phyloP scores from a whole-genome alignment of 192 early-diverging fungal genomes.

The Mortierella claussenii region DNA sequence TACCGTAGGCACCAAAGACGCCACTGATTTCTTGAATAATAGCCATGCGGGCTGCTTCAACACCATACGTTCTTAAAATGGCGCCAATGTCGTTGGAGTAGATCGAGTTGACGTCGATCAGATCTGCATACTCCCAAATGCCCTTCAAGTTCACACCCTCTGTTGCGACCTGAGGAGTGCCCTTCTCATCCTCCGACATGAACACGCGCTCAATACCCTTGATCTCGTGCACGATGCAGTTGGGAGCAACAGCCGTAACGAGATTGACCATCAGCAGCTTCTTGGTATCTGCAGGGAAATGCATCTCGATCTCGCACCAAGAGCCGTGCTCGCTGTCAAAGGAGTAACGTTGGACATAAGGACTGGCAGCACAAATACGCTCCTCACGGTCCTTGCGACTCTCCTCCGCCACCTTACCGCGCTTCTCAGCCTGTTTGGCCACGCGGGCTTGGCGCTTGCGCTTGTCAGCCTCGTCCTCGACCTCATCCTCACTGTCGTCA shows the following conservation, averaged over 20 bases:
- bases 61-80: constrained; percentile 92
- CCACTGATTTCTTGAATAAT: constrained; percentile 92
- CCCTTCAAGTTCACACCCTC: constrained; percentile 93
- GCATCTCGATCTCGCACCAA: constrained; percentile 86
- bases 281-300: constrained; percentile 89
- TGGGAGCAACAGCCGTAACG: constrained; percentile 79
- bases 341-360: constrained; percentile 75
- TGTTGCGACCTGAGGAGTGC: constrained; percentile 69
- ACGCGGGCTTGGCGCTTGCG: constrained; percentile 37
- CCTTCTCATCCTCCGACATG: constrained; percentile 74
- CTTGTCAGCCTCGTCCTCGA: constrained; percentile 51
- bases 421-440: constrained; percentile 32
- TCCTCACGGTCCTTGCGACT: constrained; percentile 57
- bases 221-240: constrained; percentile 87
- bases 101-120: constrained; percentile 88
- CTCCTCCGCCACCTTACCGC: constrained; percentile 20
- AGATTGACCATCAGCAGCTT: constrained; percentile 96
- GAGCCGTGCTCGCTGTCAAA: constrained; percentile 75
- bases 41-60: constrained; percentile 93
- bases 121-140: constrained; percentile 82
- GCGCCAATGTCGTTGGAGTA: constrained; percentile 98
- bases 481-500: constrained; percentile 41
- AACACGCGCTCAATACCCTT: constrained; percentile 83
- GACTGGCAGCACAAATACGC: constrained; percentile 63
- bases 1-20: constrained; percentile 96